These are phyloP conservation scores for Pythium aphanidermatum DNA, from an alignment of 352 stramenopile species.

Conservation along the genomic window DNA sequence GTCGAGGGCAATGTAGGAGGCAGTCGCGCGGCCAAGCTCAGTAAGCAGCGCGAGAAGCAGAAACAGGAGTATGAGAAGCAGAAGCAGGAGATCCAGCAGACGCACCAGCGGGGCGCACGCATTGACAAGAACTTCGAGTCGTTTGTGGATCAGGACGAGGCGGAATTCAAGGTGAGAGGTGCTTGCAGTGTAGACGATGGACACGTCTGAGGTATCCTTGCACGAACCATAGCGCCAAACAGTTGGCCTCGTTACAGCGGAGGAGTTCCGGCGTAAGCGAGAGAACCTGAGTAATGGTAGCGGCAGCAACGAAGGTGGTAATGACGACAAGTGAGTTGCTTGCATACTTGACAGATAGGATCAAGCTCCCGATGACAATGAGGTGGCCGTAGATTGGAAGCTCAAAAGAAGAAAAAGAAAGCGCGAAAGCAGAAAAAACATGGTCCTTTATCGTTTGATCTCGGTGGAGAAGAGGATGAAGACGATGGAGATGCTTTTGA, in stretches of 20 bases:
- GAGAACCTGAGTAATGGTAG: conserved; percentile 66
- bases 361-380: too few species aligned
- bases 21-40: conserved; percentile 83
- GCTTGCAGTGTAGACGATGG: neutral
- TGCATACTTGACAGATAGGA: too few species aligned
- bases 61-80: conserved; percentile 92
- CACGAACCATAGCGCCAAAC: conserved; percentile 81
- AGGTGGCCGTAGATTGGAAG: too few species aligned
- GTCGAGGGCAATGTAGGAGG: conserved; percentile 96
- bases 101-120: conserved; percentile 66
- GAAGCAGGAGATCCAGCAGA: conserved; percentile 87
- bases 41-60: conserved; percentile 90
- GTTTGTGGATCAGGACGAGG: conserved; percentile 70
- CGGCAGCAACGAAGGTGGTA: conserved; percentile 20
- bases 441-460: conserved; percentile 71
- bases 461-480: conserved; percentile 65
- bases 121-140: conserved; percentile 92
- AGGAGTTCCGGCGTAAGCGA: conserved; percentile 90
- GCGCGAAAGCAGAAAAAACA: conserved; percentile 79
- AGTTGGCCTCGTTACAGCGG: conserved; percentile 91
- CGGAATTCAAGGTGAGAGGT: conserved; percentile 71
- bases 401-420: conserved; percentile 58
- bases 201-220: too few species aligned
- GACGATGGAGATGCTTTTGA: conserved; percentile 12
- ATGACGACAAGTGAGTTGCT: too few species aligned